Base-by-base conservation (phyloP, 108 stramenopile species). In the Schizochytrium sp. region DNA sequence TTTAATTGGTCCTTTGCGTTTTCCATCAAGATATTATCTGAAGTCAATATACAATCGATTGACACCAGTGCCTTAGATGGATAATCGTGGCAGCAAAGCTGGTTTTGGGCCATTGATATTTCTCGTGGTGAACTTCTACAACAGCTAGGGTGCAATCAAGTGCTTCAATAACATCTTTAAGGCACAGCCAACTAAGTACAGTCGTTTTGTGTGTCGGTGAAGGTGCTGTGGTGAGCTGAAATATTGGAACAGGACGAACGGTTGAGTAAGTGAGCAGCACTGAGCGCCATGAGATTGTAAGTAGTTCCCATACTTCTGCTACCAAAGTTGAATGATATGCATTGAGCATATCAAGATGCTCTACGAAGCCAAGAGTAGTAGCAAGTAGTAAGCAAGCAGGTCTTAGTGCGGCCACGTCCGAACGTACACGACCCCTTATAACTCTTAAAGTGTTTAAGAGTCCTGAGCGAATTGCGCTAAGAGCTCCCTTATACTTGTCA, bases 81-180 rank as follows among this genome's bases (percentile, higher is more conserved):
- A 19, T n/a, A 0, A n/a, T 60, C 19, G n/a, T 60, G 59, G 17
- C 59, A 17, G 17, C 1, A 1, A 60, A 60, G 17, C 19, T 60
- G 17, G 59, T n/a, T 19, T 19, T 19, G 59, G 59, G 17, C 59
- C 59, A 60, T n/a, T 60, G 17, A n/a, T 60, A 60, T 17, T n/a
- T 17, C 59, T n/a, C 59, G 17, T 60, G 59, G 17, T n/a, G 59
- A 60, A n/a, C 59, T n/a, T 60, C 59, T n/a, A 60, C n/a, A n/a
- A n/a, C 59, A n/a, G 19, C 59, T 1, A 60, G n/a, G 19, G 59
- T n/a, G 59, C n/a, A 19, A n/a, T 60, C 59, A n/a, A 60, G 59
- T 60, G 59, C n/a, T n/a, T 60, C 59, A n/a, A 60, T 60, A 60
- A 60, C 59, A n/a, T 60, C 59, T n/a, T 60, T 17, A 60, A 60